These are phyloP conservation scores for Coniochaeta ligniaria DNA, from an alignment of 2,329 filamentous ascomycete species.

Conservation along the genomic window DNA sequence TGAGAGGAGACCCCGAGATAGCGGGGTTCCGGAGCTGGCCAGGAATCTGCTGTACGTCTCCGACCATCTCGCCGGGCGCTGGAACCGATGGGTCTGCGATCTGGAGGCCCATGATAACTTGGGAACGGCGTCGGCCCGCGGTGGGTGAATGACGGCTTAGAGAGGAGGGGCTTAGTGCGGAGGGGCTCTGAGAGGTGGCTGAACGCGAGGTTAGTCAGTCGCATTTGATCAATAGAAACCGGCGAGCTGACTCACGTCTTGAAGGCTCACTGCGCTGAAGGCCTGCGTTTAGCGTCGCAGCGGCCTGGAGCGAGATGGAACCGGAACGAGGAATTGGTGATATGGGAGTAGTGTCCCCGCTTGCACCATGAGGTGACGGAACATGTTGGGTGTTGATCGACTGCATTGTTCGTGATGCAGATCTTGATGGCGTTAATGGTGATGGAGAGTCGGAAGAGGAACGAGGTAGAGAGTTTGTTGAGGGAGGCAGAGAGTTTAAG, in stretches of 20 bases:
- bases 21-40: slow-evolving; percentile 17
- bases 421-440: slow-evolving; percentile 1
- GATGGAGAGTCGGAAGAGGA: slow-evolving; percentile 20
- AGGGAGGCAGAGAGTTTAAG: slow-evolving; percentile 51
- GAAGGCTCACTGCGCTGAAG: slow-evolving; percentile 56
- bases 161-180: slow-evolving; percentile 43
- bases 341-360: slow-evolving; percentile 37
- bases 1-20: neutral
- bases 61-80: slow-evolving; percentile 60
- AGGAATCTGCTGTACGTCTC: slow-evolving; percentile 40
- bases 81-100: slow-evolving; percentile 64
- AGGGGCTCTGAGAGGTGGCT: slow-evolving; percentile 48
- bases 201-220: slow-evolving; percentile 3
- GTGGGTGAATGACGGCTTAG: slow-evolving; percentile 38
- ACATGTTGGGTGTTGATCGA: slow-evolving; percentile 15
- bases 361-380: slow-evolving; percentile 15
- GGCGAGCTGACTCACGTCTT: slow-evolving; percentile 35
- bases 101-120: slow-evolving; percentile 66
- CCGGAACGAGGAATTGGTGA: slow-evolving; percentile 58
- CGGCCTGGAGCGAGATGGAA: slow-evolving; percentile 65
- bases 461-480: slow-evolving; percentile 17
- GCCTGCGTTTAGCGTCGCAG: slow-evolving; percentile 71
- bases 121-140: slow-evolving; percentile 55
- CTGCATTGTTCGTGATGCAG: slow-evolving; percentile 26
- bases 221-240: neutral